phyloP scores from a whole-genome alignment of 164 flowering plant genomes.

The Cinnamomum micranthum region DNA sequence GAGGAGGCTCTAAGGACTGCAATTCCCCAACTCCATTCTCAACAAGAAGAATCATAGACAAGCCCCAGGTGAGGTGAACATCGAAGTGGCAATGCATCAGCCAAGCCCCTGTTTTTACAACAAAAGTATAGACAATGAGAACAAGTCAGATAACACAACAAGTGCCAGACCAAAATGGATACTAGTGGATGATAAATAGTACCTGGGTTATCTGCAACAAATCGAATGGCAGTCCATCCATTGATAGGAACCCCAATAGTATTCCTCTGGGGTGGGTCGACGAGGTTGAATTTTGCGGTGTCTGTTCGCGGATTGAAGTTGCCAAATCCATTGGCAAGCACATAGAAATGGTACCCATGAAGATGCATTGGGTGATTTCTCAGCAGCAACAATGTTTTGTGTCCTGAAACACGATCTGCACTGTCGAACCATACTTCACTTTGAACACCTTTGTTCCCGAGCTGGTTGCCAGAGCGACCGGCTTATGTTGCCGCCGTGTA shows the following conservation, averaged over 20 bases:
- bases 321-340: conserved; percentile 69
- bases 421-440: conserved; percentile 53
- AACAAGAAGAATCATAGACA: conserved; percentile 73
- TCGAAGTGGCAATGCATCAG: conserved; percentile 87
- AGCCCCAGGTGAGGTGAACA: conserved; percentile 72
- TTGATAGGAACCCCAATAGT: conserved; percentile 69
- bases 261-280: conserved; percentile 75
- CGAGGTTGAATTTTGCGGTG: conserved; percentile 60
- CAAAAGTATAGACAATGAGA: neutral
- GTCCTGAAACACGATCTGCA: conserved; percentile 73
- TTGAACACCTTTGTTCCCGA: conserved; percentile 48
- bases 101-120: conserved; percentile 56
- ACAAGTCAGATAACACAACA: neutral
- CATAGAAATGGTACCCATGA: conserved; percentile 76
- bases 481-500: conserved; percentile 65
- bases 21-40: conserved; percentile 58
- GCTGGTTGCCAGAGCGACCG: conserved; percentile 63
- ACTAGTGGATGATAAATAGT: neutral
- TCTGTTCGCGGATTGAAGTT: conserved; percentile 64
- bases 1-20: conserved; percentile 56
- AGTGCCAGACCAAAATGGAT: too few relatives aligned
- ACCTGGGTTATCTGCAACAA: conserved; percentile 93
- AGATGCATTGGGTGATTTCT: conserved; percentile 92
- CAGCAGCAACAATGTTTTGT: conserved; percentile 60
- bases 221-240: conserved; percentile 85